Conservation (phyloP, 2,329 filamentous ascomycete species). For the Cercospora zeina region DNA sequence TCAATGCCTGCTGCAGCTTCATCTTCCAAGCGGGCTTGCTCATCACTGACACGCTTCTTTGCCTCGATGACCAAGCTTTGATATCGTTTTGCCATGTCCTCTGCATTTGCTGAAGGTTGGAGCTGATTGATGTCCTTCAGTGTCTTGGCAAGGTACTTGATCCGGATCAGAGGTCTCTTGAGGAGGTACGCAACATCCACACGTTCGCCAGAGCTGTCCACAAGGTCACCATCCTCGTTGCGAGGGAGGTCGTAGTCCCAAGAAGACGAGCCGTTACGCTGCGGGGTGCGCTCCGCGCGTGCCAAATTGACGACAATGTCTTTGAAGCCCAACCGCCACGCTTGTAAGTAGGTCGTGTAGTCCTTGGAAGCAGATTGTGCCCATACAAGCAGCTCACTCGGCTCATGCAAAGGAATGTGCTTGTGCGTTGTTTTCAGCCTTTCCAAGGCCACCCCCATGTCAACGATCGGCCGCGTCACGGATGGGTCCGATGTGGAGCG, state of each 20-base stretch:
- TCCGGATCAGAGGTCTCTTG: constrained; percentile 80
- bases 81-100: constrained; percentile 62
- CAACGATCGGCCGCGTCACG: constrained; percentile 82
- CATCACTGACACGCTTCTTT: constrained; percentile 70
- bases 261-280: constrained; percentile 45
- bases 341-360: constrained; percentile 81
- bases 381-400: constrained; percentile 75
- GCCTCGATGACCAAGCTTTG: constrained; percentile 74
- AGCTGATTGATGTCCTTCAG: constrained; percentile 68
- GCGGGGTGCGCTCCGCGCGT: constrained; percentile 57
- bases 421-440: constrained; percentile 78
- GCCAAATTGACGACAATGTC: constrained; percentile 92
- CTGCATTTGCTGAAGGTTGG: constrained; percentile 57
- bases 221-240: constrained; percentile 61
- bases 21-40: constrained; percentile 73
- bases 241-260: constrained; percentile 58
- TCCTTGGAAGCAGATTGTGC: constrained; percentile 73
- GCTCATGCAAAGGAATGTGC: constrained; percentile 72
- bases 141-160: constrained; percentile 84
- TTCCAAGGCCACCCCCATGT: constrained; percentile 90
- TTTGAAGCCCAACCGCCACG: constrained; percentile 91
- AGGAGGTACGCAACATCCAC: constrained; percentile 93
- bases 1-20: constrained; percentile 85
- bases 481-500: constrained; percentile 54
- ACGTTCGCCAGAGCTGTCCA: constrained; percentile 71